These are phyloP conservation scores for Spongispora temasekensis DNA, from an alignment of 1,284 basidiomycete genomes.

Conservation along the genomic window DNA sequence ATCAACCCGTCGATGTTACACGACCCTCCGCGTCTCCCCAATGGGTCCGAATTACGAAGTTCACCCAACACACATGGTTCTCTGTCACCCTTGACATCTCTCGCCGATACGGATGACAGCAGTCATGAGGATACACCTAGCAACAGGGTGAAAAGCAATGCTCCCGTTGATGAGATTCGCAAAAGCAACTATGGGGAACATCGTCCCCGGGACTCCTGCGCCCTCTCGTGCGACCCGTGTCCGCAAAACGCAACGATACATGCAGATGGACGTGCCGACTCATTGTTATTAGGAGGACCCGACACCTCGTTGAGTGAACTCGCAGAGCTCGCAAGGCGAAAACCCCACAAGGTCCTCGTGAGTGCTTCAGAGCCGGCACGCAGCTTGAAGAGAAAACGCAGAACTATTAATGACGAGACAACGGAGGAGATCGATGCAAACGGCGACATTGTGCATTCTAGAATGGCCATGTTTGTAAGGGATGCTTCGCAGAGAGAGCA, in stretches of 20 bases:
- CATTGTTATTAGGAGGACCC: conserved; percentile 22
- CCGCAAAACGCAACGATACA: not conserved
- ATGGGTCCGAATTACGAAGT: not conserved
- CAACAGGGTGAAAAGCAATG: not conserved
- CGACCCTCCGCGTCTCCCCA: not conserved
- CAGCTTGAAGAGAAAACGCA: conserved; percentile 22
- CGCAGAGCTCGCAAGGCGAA: conserved; percentile 17
- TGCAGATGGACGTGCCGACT: not conserved
- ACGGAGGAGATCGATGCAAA: not conserved
- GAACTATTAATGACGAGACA: not conserved
- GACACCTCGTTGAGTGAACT: conserved; percentile 24
- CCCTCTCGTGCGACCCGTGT: not conserved
- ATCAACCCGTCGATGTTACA: conserved; percentile 18
- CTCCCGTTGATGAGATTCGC: too few relatives aligned
- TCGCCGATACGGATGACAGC: conserved; percentile 5
- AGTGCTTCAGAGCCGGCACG: conserved; percentile 6
- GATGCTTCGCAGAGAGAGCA: not conserved
- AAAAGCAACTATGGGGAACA: not conserved
- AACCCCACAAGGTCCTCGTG: conserved; percentile 7
- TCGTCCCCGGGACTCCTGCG: not conserved
- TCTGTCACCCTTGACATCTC: conserved; percentile 24
- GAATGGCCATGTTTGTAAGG: not conserved
- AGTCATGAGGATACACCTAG: not conserved
- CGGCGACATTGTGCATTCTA: not conserved
- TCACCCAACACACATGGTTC: not conserved